These are phyloP conservation scores for Didymella segeticola DNA, from an alignment of 2,329 filamentous ascomycete species.

Conservation along the genomic window DNA sequence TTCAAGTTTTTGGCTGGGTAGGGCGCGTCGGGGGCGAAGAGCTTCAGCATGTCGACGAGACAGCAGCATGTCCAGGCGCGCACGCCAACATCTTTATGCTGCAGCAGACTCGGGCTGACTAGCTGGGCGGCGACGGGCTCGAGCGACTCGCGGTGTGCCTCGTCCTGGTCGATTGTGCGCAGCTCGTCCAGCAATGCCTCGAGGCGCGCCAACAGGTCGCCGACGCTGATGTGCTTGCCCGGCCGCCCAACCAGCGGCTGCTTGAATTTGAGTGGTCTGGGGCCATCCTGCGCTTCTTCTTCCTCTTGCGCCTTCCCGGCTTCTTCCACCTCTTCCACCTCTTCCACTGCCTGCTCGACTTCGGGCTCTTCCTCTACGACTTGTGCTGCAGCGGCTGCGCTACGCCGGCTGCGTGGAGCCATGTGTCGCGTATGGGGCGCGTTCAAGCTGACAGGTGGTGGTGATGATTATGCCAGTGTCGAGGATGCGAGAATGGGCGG, in stretches of 20 bases:
- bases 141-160: slow-evolving; percentile 82
- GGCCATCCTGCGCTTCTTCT: slow-evolving; percentile 26
- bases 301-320: slow-evolving; percentile 32
- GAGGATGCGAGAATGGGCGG: background rate
- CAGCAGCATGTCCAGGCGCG: slow-evolving; percentile 88
- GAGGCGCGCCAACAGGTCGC: slow-evolving; percentile 80
- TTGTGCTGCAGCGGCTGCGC: slow-evolving; percentile 42
- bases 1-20: slow-evolving; percentile 90
- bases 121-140: slow-evolving; percentile 84
- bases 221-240: slow-evolving; percentile 85
- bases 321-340: slow-evolving; percentile 32
- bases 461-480: slow-evolving; percentile 4
- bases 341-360: slow-evolving; percentile 59
- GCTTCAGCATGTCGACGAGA: slow-evolving; percentile 87
- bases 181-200: slow-evolving; percentile 84
- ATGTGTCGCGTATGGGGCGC: slow-evolving; percentile 45
- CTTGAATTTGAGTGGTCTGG: slow-evolving; percentile 72
- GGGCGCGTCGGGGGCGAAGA: slow-evolving; percentile 94
- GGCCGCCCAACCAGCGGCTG: slow-evolving; percentile 90
- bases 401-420: slow-evolving; percentile 50
- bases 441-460: slow-evolving; percentile 14
- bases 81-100: slow-evolving; percentile 92
- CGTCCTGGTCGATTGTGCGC: slow-evolving; percentile 84
- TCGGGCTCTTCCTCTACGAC: slow-evolving; percentile 31
- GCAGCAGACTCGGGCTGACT: slow-evolving; percentile 78